Evolutionary conservation across 441 rosid species (phyloP).

Genomic region (Melastoma candidum): DNA sequence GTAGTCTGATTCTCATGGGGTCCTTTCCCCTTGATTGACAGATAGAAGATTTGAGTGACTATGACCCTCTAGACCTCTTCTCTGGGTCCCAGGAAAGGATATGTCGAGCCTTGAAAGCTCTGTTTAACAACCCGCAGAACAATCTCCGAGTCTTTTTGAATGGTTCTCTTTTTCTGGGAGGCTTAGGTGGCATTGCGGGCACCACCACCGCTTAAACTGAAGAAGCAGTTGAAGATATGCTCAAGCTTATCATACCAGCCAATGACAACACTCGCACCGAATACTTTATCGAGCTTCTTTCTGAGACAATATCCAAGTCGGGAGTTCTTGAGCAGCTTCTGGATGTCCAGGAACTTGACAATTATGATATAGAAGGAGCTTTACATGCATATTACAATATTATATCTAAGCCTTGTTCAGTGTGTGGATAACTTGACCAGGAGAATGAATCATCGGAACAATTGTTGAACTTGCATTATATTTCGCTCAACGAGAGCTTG

Average conservation of each 20-base stretch:
- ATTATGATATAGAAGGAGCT: constrained; percentile 71
- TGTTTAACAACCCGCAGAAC: constrained; percentile 59
- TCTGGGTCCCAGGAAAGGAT: constrained; percentile 75
- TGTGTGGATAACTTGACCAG: constrained; percentile 37
- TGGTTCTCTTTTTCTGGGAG: constrained; percentile 75
- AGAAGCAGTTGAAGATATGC: constrained; percentile 33
- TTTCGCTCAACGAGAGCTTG: constrained; percentile 60
- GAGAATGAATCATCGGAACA: constrained; percentile 16
- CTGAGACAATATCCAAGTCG: constrained; percentile 44
- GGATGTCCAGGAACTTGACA: constrained; percentile 70
- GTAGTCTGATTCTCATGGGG: constrained; percentile 3
- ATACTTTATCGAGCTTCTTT: constrained; percentile 51
- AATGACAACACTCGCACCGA: too few relatives aligned
- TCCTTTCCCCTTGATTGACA: constrained; percentile 17
- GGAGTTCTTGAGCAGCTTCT: constrained; percentile 63
- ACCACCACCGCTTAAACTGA: constrained; percentile 21
- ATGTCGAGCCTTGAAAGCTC: constrained; percentile 51
- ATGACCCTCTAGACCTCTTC: constrained; percentile 77
- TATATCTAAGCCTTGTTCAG: constrained; percentile 53
- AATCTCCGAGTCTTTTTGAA: constrained; percentile 78
- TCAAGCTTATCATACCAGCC: constrained; percentile 36
- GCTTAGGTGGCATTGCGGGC: constrained; percentile 49
- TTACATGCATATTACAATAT: constrained; percentile 79
- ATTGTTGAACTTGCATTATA: constrained; percentile 42
- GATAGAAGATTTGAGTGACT: constrained; percentile 56